Evolutionary conservation across 352 stramenopile genomes (phyloP), one percentile per base, ranked within the genome.

Genomic region (Globisporangium mamillatum): DNA sequence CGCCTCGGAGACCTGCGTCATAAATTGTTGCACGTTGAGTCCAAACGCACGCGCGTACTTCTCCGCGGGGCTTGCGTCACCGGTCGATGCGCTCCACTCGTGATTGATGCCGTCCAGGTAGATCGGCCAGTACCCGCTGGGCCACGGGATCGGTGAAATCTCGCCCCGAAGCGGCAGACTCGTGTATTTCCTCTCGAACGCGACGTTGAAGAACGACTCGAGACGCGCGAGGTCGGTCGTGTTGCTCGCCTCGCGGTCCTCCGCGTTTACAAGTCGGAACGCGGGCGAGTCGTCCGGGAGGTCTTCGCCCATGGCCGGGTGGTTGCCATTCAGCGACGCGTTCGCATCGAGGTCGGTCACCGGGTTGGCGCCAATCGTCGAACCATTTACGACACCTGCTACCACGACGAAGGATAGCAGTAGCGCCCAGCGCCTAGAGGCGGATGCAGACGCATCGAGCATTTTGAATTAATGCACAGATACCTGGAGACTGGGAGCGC

Each of bases 71-170:
- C 80, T 86, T 10, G 70, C 53, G 69, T 63, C 34, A 32, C 69
- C 69, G 12, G 38, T 57, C 57, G 34, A 76, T 72, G 32, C 64
- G 50, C 5, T 66, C 81, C 81, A 92, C 34, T 63, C 53, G 66
- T 81, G 81, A 61, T 90, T 90, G 68, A 92, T 84, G 41, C 78
- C 79, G 70, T 92, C 82, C 20, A 74, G 68, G 61, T 78, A 88
- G 56, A 78, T 63, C 1, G 84, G 81, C 84, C 84, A 92, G 73
- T 90, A 92, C 71, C 84, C 89, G 59, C 79, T 81, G 8, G 84
- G 82, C 84, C 84, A 92, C 52, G 80, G 75, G 53, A 84, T 78
- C 18, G 79, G 79, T 27, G 78, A 44, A 67, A 75, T 71, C 64
- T 76, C 63, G 3, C 68, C 73, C 44, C 76, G 78, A 8, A 76